Evolutionary conservation across 306 rosid species (phyloP).

Genomic region (Prunus mongolica): DNA sequence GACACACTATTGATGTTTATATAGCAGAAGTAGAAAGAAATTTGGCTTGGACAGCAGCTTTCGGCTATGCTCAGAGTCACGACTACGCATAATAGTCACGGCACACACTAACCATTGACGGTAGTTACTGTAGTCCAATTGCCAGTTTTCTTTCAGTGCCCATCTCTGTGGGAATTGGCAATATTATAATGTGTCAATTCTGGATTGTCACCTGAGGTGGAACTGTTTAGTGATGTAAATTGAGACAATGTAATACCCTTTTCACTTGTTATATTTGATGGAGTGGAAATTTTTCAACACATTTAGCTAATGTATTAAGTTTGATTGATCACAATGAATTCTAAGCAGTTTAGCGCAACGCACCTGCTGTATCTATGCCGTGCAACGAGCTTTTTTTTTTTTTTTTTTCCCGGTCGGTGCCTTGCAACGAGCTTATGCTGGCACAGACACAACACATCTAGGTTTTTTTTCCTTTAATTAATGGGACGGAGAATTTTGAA

Average conservation of each 20-base stretch:
- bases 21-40: conserved; percentile 22
- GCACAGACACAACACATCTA: too few relatives aligned
- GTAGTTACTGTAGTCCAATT: conserved; percentile 12
- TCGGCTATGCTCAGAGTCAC: conserved; percentile 26
- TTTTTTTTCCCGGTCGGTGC: too few relatives aligned
- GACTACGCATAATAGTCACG: conserved; percentile 8
- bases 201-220: conserved; percentile 26
- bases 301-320: background rate
- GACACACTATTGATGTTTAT: conserved; percentile 17
- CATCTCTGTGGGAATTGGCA: conserved; percentile 21
- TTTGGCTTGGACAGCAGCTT: conserved; percentile 24
- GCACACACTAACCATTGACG: conserved; percentile 29
- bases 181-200: conserved; percentile 12
- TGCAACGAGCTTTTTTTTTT: too few relatives aligned
- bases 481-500: too few relatives aligned
- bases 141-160: conserved; percentile 17
- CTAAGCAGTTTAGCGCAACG: too few relatives aligned
- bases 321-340: too few relatives aligned
- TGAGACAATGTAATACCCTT: conserved; percentile 28
- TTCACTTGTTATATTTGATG: conserved; percentile 24
- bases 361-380: too few relatives aligned
- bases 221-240: conserved; percentile 40
- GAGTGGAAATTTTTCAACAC: conserved; percentile 1
- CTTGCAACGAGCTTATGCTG: too few relatives aligned
- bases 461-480: too few relatives aligned